phyloP scores from a whole-genome alignment of 2,329 filamentous ascomycete species.

The Cercospora canescens region DNA sequence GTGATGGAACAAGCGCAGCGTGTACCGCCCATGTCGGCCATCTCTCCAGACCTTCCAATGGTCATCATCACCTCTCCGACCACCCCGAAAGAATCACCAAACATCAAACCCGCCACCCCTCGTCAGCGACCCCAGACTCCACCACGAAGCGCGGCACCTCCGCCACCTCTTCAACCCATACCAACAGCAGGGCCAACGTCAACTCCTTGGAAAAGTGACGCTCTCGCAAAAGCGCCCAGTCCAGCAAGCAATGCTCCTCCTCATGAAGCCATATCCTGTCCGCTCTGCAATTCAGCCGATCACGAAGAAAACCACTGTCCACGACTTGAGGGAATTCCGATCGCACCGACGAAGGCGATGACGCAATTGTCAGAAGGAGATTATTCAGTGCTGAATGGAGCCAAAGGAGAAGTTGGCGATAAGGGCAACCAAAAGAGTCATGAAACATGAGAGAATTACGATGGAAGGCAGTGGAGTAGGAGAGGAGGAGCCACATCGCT shows the following conservation, averaged over 20 bases:
- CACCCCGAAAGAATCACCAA: background rate
- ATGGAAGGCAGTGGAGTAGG: no score
- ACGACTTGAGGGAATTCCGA: background rate
- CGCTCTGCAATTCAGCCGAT: background rate
- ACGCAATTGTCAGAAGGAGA: background rate
- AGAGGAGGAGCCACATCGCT: no score
- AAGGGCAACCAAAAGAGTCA: background rate
- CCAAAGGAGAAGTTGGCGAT: background rate
- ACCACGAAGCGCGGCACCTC: background rate
- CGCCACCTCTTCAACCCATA: background rate
- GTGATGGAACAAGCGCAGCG: background rate
- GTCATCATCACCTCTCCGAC: background rate
- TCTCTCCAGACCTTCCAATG: background rate
- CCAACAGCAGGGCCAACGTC: background rate
- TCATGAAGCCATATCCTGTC: background rate
- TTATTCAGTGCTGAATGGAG: background rate
- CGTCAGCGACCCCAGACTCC: background rate
- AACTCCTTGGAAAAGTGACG: background rate
- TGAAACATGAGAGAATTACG: no score
- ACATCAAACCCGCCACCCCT: rapidly evolving
- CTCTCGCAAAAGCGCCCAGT: no score
- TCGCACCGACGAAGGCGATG: background rate
- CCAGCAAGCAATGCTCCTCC: background rate
- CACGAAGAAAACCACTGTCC: background rate
- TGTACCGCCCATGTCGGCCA: background rate